Evolutionary conservation across 2,329 filamentous ascomycete genomes (phyloP), one percentile per base, ranked within the genome.

Genomic region (Xylaria sp.): DNA sequence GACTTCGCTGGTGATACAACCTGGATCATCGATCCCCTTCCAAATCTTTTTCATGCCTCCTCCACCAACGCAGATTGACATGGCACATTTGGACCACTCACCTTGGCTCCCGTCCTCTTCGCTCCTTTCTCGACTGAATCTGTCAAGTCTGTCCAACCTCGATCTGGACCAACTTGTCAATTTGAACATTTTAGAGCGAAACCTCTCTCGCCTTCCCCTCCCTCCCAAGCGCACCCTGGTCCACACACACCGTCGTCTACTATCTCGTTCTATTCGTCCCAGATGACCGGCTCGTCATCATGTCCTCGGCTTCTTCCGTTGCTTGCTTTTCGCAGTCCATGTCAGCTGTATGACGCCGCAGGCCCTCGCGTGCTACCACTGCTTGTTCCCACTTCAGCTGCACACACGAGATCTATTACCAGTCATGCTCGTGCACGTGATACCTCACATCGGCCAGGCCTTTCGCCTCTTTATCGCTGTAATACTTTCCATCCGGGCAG

Each of bases 291-390:
- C 67, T 68, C 65, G 46, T 62, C 69, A 63, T 70, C 71, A 67
- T 70, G 58, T 46, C 56, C 67, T 64, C 71, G 72, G 68, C 66
- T 75, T 67, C 69, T 71, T 70, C 70, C 67, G 72, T 66, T 66
- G 56, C 67, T 76, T 51, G 60, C 67, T 63, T 62, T 66, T 60
- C 70, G 72, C 63, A 66, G 65, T 46, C 58, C 67, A 40, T 58
- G 59, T 54, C 67, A 66, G 59, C 66, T 63, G 44, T 57, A 65
- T 59, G 59, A 68, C 61, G 62, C 63, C 63, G 62, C 63, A 6
- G 28, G 57, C 26, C 59, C 63, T 58, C 65, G 60, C 44, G 60
- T 63, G 53, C 9, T 64, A 31, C 63, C 44, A 33, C 60, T 44
- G 15, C 40, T 49, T 20, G 63, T 62, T 44, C 23, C 42, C 17